Percentiles rank a stretch among this genome's conserved stretches.
Evolutionary conservation across 768 basidiomycete species (phyloP).

Genomic region (Russula sp.): DNA sequence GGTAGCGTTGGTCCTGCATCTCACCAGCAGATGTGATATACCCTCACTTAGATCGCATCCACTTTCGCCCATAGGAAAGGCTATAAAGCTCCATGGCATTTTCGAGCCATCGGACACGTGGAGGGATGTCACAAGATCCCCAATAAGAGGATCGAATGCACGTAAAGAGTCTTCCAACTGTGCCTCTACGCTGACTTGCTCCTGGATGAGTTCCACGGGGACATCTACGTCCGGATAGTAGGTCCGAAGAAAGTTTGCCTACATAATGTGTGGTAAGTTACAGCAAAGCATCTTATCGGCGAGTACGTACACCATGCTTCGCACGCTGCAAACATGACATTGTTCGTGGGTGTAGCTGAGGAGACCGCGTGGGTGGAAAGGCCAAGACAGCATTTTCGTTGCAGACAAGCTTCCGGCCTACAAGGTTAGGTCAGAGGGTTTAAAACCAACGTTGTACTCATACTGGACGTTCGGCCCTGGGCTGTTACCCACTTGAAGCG

Average conservation of each 20-base stretch:
- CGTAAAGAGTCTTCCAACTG: conserved; percentile 30
- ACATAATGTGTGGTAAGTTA: not conserved
- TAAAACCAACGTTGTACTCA: not conserved
- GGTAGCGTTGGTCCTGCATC: not conserved
- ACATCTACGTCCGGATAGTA: conserved; percentile 69
- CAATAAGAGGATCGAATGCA: conserved; percentile 49
- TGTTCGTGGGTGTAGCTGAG: conserved; percentile 27
- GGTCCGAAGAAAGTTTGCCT: conserved; percentile 69
- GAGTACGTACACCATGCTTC: conserved; percentile 54
- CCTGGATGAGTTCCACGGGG: conserved; percentile 56
- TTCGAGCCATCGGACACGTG: conserved; percentile 26
- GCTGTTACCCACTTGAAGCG: conserved; percentile 49
- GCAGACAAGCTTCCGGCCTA: conserved; percentile 30
- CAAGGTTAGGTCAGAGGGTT: conserved; percentile 8
- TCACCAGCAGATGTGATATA: not conserved
- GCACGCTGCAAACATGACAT: conserved; percentile 41
- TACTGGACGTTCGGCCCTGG: conserved; percentile 20
- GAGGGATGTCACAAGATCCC: conserved; percentile 44
- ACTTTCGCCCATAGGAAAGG: conserved; percentile 60
- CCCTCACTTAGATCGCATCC: conserved; percentile 53
- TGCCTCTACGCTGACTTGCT: conserved; percentile 44
- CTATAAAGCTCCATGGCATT: conserved; percentile 31
- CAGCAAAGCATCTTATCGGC: not conserved
- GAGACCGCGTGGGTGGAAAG: conserved; percentile 52
- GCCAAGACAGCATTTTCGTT: conserved; percentile 34